Evolutionary conservation across 371 early-diverging fungal genomes (phyloP), one percentile per base, ranked within the genome.

Genomic region (Mucor velutinosus): DNA sequence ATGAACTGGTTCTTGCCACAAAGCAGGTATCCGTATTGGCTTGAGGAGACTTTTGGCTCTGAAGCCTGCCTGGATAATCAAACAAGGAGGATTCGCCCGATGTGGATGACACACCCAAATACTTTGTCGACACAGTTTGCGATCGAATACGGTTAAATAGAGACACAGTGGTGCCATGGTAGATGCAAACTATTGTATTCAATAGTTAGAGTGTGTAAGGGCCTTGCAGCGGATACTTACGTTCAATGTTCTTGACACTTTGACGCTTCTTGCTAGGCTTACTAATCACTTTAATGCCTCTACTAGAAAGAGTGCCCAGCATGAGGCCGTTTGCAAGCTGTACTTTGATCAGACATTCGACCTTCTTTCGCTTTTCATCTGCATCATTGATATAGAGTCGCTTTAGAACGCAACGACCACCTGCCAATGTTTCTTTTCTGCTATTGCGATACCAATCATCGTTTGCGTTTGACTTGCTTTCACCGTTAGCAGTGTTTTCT

Each of bases 81-180:
- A 75, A 21, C 76, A 77, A n/a, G 68, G 76, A 33, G 1, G 45
- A 23, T 19, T 53, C 62, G 11, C 81, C 78, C 23, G 76, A 73
- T 8, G 33, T 70, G 60, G 69, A 41, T 8, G 85, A 86, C 1
- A 89, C 92, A 12, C 93, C 93, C 30, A 93, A 76, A 47, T 93
- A 94, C 73, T 93, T 93, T 17, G 94, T 94, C 2, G 94, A 93
- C 6, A 94, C 93, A 1, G 94, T 94, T 75, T 94, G 94, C 1
- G 93, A 92, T n/a, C 94, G 27, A 14, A 80, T 83, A 8, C 87
- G 85, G 30, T 86, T 90, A n/a, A 92, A 90, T 21, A 93, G 76
- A 7, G 94, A 91, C 27, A 94, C 86, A 7, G 90, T 90, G 3
- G 92, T 87, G 7, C 94, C 94, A 65, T 93, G 91, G 73, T 93